Conservation (phyloP, 1,284 basidiomycete genomes). For the Cerioporus squamosus region DNA sequence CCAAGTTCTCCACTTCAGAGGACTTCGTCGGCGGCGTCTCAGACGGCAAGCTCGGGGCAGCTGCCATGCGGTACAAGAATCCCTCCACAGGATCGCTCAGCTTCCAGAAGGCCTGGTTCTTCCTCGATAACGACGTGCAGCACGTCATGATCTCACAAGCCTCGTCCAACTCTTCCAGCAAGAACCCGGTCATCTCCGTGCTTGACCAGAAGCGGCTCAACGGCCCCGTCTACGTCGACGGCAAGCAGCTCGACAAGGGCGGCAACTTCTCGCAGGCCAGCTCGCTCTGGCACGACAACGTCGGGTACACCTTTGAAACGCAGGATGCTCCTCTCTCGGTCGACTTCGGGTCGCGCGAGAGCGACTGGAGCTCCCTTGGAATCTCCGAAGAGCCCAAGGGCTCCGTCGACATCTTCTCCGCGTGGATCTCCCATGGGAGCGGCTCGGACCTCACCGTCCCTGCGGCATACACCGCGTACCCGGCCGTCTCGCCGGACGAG, state of each 20-base stretch:
- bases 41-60: constrained; percentile 54
- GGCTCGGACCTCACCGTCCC: constrained; percentile 33
- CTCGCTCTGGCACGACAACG: constrained; percentile 61
- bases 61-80: constrained; percentile 67
- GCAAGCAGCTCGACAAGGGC: constrained; percentile 25
- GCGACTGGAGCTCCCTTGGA: constrained; percentile 69
- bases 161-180: constrained; percentile 38
- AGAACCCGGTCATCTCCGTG: constrained; percentile 58
- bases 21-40: constrained; percentile 68
- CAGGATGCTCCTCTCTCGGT: constrained; percentile 46
- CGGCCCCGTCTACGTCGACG: constrained; percentile 50
- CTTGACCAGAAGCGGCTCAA: constrained; percentile 62
- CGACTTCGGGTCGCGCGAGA: constrained; percentile 50
- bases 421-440: constrained; percentile 55
- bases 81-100: constrained; percentile 55
- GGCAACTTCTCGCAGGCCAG: constrained; percentile 39
- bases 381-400: constrained; percentile 55
- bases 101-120: constrained; percentile 77
- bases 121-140: constrained; percentile 64
- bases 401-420: constrained; percentile 63
- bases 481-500: constrained; percentile 42
- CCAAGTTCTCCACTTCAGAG: constrained; percentile 48
- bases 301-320: constrained; percentile 54
- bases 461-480: constrained; percentile 59
- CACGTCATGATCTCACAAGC: constrained; percentile 63